Evolutionary conservation across 2,329 filamentous ascomycete genomes (phyloP), one percentile per base, ranked within the genome.

Genomic region (Lasiodiplodia sp.): DNA sequence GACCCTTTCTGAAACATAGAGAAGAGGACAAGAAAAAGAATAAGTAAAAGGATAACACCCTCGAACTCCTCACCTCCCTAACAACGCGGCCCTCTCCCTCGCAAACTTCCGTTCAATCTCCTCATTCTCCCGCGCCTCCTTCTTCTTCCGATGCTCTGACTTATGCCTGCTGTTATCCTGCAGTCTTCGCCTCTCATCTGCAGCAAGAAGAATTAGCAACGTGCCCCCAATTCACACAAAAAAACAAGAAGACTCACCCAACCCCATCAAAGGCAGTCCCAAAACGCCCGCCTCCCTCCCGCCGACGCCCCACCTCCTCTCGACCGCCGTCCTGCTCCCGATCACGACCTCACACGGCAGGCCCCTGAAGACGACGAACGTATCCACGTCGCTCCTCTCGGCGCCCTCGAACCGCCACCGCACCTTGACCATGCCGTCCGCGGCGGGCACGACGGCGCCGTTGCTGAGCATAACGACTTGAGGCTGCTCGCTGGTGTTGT

Each of bases 261-360:
- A 28, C 10, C 56, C 38, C 56, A 60, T 28, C 25, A 34, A 4
- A 25, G 58, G 40, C 58, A 62, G 21, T 25, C 58, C 58, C 40
- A 62, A 11, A 40, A 6, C 25, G 16, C n/a, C 40, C 8, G n/a
- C 56, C 38, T 47, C 56, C 37, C 21, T 28, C 2, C n/a, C 23
- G 0, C 25, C 25, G 0, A 62, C 40, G 10, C 40, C 58, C 58
- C 38, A 62, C 58, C 58, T 49, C 58, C 58, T 62, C 40, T 14
- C 58, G 25, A 49, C 58, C 40, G 47, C 40, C 40, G 58, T 49
- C 58, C 40, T 11, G 16, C 58, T 34, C 8, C 58, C 58, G 23
- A 62, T 7, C 40, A 62, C 58, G 7, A 62, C 58, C 40, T 62
- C 58, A 18, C 16, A n/a, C 58, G 40, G 40, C 40, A 62, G 4